Evolutionary conservation across 2,329 filamentous ascomycete species (phyloP).

Genomic region (Pleoardoris graminearum): DNA sequence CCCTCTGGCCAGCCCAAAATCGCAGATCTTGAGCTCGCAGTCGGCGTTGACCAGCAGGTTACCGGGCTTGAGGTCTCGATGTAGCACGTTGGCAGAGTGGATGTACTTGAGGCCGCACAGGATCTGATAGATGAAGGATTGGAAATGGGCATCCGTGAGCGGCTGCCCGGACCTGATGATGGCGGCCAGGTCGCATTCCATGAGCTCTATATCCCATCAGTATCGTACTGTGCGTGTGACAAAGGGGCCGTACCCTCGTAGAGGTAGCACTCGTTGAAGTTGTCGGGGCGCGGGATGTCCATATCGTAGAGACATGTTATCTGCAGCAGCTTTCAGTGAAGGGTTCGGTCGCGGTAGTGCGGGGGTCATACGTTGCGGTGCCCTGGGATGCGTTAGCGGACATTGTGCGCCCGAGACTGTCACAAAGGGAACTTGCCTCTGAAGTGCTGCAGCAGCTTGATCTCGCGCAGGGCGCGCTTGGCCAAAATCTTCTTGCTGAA

Average conservation of each 20-base stretch:
- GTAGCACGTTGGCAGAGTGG: conserved; percentile 95
- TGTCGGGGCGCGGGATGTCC: conserved; percentile 96
- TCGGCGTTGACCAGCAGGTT: conserved; percentile 98
- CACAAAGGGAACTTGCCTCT: conserved; percentile 51
- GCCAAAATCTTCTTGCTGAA: conserved; percentile 99
- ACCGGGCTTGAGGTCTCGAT: conserved; percentile 95
- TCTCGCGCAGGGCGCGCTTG: conserved; percentile 95
- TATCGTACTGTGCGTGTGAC: conserved; percentile 3
- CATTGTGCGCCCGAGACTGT: background rate
- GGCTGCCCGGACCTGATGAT: conserved; percentile 98
- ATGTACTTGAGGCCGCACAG: conserved; percentile 99
- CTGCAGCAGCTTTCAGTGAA: conserved; percentile 57
- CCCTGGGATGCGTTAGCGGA: conserved; percentile 38
- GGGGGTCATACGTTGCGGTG: conserved; percentile 51
- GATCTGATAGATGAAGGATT: conserved; percentile 99
- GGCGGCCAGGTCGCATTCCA: conserved; percentile 97
- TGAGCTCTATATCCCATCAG: conserved; percentile 70
- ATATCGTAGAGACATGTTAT: conserved; percentile 99
- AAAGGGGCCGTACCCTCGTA: conserved; percentile 74
- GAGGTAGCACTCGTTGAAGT: conserved; percentile 98
- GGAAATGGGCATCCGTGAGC: conserved; percentile 97
- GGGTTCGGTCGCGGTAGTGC: conserved; percentile 10
- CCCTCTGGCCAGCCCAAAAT: conserved; percentile 85
- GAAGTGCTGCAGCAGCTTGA: conserved; percentile 98
- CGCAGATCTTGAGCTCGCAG: conserved; percentile 98